phyloP scores from a whole-genome alignment of 2,329 filamentous ascomycete genomes.

The Pestalotiopsis sp. region DNA sequence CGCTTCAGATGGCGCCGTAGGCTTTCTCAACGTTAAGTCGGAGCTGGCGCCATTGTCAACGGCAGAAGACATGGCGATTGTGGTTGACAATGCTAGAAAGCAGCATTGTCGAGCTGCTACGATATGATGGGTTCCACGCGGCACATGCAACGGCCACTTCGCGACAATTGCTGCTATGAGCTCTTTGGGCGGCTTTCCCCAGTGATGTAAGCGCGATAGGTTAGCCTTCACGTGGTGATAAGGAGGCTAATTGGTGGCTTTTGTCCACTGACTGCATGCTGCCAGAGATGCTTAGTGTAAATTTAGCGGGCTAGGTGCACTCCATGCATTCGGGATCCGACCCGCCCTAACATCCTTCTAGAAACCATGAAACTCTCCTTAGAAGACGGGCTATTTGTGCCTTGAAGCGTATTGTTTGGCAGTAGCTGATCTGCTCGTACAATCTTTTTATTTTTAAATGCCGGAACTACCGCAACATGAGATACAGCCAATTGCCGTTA shows the following conservation, averaged over 20 bases:
- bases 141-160: not conserved
- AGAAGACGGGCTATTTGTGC: too few relatives aligned
- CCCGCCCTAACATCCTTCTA: not conserved
- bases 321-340: not conserved
- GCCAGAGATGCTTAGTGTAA: not conserved
- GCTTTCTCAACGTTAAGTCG: slow-evolving; percentile 10
- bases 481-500: too few relatives aligned
- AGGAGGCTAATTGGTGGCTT: not conserved
- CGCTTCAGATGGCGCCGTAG: not conserved
- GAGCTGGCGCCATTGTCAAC: slow-evolving; percentile 11
- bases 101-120: not conserved
- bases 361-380: not conserved
- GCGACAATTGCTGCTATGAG: not conserved
- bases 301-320: not conserved
- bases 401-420: too few relatives aligned
- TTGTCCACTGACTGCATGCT: not conserved
- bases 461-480: too few relatives aligned
- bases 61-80: slow-evolving; percentile 13
- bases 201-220: slow-evolving; percentile 1
- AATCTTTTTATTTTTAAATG: too few relatives aligned
- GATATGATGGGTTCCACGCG: not conserved
- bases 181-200: not conserved
- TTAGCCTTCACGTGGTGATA: slow-evolving; percentile 14
- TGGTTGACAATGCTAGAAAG: slow-evolving; percentile 8
- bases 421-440: too few relatives aligned